phyloP scores from a whole-genome alignment of 805 yeast genomes.

The Danielia reshetovae region DNA sequence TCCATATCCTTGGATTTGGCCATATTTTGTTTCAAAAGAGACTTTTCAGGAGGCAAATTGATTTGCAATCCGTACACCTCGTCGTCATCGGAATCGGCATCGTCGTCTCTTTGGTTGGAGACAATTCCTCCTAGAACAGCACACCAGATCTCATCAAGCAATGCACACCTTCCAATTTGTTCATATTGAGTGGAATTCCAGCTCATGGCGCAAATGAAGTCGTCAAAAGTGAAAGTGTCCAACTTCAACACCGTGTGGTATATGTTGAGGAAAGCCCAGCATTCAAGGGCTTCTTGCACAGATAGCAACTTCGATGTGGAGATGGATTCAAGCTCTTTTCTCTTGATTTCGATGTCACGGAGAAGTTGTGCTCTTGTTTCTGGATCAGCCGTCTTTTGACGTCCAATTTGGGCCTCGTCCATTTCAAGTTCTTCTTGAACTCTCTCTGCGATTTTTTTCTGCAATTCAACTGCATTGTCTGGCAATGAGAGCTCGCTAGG shows the following conservation, averaged over 20 bases:
- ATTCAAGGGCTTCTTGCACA: slow-evolving; percentile 51
- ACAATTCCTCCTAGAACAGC: slow-evolving; percentile 56
- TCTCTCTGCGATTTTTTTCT: slow-evolving; percentile 5
- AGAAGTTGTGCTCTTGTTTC: too few species aligned
- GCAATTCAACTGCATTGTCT: slow-evolving; percentile 11
- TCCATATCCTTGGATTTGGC: slow-evolving; percentile 21
- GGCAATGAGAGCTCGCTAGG: slow-evolving; percentile 11
- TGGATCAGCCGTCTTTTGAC: neutral
- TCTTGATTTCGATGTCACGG: too few species aligned
- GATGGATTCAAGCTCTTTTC: neutral
- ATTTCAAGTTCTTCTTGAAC: neutral
- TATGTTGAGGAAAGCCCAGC: slow-evolving; percentile 73
- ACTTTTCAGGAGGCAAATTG: slow-evolving; percentile 25
- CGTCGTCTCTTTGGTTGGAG: slow-evolving; percentile 27
- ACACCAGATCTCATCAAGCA: slow-evolving; percentile 68
- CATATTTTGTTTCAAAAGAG: slow-evolving; percentile 16
- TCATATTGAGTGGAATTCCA: slow-evolving; percentile 40
- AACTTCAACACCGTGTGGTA: slow-evolving; percentile 60
- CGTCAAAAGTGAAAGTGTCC: slow-evolving; percentile 80
- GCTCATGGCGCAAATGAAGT: slow-evolving; percentile 55
- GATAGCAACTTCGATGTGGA: slow-evolving; percentile 1
- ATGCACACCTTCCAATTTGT: slow-evolving; percentile 42
- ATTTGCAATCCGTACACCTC: slow-evolving; percentile 31
- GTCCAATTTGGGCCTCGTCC: neutral
- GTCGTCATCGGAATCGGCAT: slow-evolving; percentile 32